Conservation (phyloP, 2,329 filamentous ascomycete species). For the Dothidotthia symphoricarpi region DNA sequence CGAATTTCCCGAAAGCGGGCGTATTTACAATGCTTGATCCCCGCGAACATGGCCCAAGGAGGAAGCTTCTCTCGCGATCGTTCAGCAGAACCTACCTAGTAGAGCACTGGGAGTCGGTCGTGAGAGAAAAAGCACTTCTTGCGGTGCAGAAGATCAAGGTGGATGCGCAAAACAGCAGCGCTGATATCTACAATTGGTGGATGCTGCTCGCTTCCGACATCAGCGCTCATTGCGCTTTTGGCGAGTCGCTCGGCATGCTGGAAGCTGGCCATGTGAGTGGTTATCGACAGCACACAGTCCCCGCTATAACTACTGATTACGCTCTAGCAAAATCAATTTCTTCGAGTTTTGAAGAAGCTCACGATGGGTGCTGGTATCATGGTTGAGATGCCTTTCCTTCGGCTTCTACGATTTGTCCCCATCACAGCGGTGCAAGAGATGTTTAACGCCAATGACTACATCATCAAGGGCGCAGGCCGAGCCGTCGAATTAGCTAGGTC, state of each 20-base stretch:
- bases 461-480: slow-evolving; percentile 29
- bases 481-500: slow-evolving; percentile 34
- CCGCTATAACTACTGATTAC: neutral
- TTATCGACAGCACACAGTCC: too few species aligned
- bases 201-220: slow-evolving; percentile 44
- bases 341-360: slow-evolving; percentile 38
- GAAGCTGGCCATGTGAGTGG: slow-evolving; percentile 40
- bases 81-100: slow-evolving; percentile 40
- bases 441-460: slow-evolving; percentile 38
- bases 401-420: slow-evolving; percentile 35
- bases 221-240: slow-evolving; percentile 39
- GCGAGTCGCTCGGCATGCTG: slow-evolving; percentile 42
- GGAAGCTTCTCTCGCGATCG: slow-evolving; percentile 37
- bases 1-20: slow-evolving; percentile 26
- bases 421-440: slow-evolving; percentile 31
- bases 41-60: slow-evolving; percentile 34
- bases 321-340: slow-evolving; percentile 29
- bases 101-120: slow-evolving; percentile 39
- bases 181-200: slow-evolving; percentile 41
- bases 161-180: slow-evolving; percentile 21
- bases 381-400: slow-evolving; percentile 37
- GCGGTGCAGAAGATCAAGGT: slow-evolving; percentile 35
- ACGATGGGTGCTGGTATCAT: slow-evolving; percentile 39
- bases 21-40: slow-evolving; percentile 42
- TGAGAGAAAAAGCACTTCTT: slow-evolving; percentile 34